Evolutionary conservation across 1,139 yeast species (phyloP).

Genomic region (Saccharomyces pastorianus): DNA sequence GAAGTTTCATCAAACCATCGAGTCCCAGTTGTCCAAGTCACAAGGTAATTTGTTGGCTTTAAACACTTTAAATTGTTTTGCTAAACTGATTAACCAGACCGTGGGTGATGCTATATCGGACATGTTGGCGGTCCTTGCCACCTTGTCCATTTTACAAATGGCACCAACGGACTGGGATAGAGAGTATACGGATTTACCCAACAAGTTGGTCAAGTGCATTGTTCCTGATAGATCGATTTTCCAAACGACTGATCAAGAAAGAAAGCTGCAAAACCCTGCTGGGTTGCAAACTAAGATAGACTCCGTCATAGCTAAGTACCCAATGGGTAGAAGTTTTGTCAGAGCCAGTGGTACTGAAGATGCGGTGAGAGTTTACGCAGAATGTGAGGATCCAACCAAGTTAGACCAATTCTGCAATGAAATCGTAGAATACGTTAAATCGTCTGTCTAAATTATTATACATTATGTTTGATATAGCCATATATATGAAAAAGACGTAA

Average conservation of each 20-base stretch:
- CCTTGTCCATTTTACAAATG: constrained; percentile 49
- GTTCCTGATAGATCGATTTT: constrained; percentile 77
- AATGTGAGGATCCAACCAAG: constrained; percentile 25
- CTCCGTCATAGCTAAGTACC: constrained; percentile 46
- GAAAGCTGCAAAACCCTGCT: constrained; percentile 64
- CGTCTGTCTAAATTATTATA: not conserved
- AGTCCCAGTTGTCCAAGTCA: constrained; percentile 32
- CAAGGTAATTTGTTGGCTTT: constrained; percentile 37
- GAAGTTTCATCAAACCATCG: constrained; percentile 37
- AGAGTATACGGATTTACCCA: constrained; percentile 79
- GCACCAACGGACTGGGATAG: constrained; percentile 67
- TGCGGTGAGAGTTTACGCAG: constrained; percentile 93
- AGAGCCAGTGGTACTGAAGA: constrained; percentile 98
- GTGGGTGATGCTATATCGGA: constrained; percentile 97
- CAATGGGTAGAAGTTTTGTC: constrained; percentile 77
- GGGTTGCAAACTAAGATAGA: constrained; percentile 77
- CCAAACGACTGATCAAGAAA: constrained; percentile 85
- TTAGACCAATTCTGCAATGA: not conserved
- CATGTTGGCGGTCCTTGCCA: constrained; percentile 63
- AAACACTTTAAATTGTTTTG: constrained; percentile 46
- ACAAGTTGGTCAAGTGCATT: constrained; percentile 66
- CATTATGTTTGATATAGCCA: not conserved
- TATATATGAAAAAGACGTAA: not conserved
- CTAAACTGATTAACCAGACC: constrained; percentile 80
- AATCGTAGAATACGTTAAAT: not conserved